Conservation (phyloP, 2,329 filamentous ascomycete genomes). For the Coniochaeta sp. region DNA sequence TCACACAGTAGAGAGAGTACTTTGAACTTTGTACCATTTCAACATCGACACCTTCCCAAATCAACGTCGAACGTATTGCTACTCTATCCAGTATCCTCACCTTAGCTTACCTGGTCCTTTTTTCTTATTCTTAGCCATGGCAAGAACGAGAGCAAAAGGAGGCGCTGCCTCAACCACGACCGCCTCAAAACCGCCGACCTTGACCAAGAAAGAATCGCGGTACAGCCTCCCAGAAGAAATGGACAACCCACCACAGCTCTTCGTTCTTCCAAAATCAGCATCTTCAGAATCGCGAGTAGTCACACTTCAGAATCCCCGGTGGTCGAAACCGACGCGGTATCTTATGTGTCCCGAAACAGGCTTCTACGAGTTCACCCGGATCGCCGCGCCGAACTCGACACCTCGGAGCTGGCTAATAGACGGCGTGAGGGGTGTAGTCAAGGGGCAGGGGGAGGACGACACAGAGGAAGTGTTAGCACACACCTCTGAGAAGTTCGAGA, state of each 20-base stretch:
- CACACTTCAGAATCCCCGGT: conserved; percentile 52
- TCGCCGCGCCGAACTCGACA: conserved; percentile 41
- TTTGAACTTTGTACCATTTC: background rate
- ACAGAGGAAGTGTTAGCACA: conserved; percentile 9
- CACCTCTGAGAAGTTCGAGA: conserved; percentile 12
- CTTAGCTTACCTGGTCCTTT: background rate
- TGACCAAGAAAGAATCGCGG: conserved; percentile 23
- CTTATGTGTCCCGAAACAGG: conserved; percentile 54
- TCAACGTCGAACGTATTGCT: background rate
- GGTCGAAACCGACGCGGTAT: conserved; percentile 47
- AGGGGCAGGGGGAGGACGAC: conserved; percentile 6
- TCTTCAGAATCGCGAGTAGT: conserved; percentile 48
- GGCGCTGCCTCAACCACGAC: conserved; percentile 18
- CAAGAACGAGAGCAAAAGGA: conserved; percentile 38
- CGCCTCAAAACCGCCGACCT: conserved; percentile 15
- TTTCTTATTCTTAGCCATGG: conserved; percentile 27
- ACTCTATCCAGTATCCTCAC: background rate
- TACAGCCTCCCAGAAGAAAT: conserved; percentile 32
- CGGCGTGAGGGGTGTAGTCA: conserved; percentile 7
- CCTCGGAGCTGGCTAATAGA: conserved; percentile 59
- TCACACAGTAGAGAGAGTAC: too few species aligned
- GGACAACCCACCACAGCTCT: conserved; percentile 43
- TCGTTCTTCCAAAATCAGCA: conserved; percentile 52
- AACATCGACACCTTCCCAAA: background rate
- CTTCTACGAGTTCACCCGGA: conserved; percentile 57